Conservation (phyloP, 306 rosid species). For the Alnus rubra region DNA sequence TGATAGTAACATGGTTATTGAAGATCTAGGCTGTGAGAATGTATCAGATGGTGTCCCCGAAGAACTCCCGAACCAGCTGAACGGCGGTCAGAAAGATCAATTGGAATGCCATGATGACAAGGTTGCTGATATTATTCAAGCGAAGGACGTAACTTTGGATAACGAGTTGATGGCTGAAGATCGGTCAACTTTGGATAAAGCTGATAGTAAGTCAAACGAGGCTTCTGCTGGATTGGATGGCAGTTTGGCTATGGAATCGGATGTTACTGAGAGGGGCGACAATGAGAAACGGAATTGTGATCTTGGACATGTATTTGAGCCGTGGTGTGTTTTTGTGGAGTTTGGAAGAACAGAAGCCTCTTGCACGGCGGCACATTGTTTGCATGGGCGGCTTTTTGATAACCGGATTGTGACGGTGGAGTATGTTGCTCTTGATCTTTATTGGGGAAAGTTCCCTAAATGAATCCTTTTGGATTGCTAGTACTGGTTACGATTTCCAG, state of each 20-base stretch:
- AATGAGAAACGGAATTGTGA: constrained; percentile 29
- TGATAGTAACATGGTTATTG: constrained; percentile 27
- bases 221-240: constrained; percentile 24
- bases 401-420: constrained; percentile 66
- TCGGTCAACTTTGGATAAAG: constrained; percentile 14
- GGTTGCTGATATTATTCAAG: constrained; percentile 29
- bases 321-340: constrained; percentile 77
- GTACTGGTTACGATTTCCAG: constrained; percentile 3
- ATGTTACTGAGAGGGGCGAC: constrained; percentile 20
- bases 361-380: constrained; percentile 68
- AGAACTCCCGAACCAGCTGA: constrained; percentile 35
- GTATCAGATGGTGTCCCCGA: constrained; percentile 12
- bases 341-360: constrained; percentile 78
- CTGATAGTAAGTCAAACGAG: constrained; percentile 32
- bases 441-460: constrained; percentile 55
- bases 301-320: constrained; percentile 43
- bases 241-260: constrained; percentile 34
- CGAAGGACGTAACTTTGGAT: constrained; percentile 26
- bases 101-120: constrained; percentile 29
- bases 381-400: constrained; percentile 75
- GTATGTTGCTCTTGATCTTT: constrained; percentile 52
- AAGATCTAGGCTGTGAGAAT: constrained; percentile 20
- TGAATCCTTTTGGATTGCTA: constrained; percentile 30
- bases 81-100: constrained; percentile 31
- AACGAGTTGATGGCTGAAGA: constrained; percentile 26